Evolutionary conservation across 345 rosid genomes (phyloP).

Genomic region (Lepidium africanum): DNA sequence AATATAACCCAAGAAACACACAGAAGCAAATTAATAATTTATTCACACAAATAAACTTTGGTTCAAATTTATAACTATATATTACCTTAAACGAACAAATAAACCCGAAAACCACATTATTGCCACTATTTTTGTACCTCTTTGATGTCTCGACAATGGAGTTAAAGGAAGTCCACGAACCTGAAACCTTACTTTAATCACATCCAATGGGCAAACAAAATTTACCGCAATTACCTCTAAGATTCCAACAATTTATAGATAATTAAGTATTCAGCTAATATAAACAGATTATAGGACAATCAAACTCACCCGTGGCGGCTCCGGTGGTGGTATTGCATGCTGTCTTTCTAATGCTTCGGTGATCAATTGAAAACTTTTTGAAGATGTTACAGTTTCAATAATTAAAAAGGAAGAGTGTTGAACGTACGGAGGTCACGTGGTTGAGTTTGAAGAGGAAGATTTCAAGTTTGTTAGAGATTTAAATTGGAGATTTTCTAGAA

Average conservation of each 20-base stretch:
- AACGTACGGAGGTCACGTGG: too few species aligned
- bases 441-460: too few species aligned
- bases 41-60: too few species aligned
- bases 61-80: too few species aligned
- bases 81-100: neutral
- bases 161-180: conserved; percentile 72
- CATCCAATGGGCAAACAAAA: conserved; percentile 91
- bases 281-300: neutral
- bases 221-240: conserved; percentile 91
- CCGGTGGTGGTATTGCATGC: conserved; percentile 66
- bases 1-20: too few species aligned
- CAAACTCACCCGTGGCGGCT: conserved; percentile 71
- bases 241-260: neutral
- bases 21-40: too few species aligned
- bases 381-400: too few species aligned
- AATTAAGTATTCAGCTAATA: neutral
- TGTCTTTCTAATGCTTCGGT: conserved; percentile 34
- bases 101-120: too few species aligned
- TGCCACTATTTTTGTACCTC: conserved; percentile 33
- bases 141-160: conserved; percentile 35
- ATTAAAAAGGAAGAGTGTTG: too few species aligned
- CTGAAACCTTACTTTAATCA: conserved; percentile 89
- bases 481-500: too few species aligned
- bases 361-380: neutral
- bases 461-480: too few species aligned